Evolutionary conservation across 805 yeast species (phyloP), one percentile per base, ranked within the genome.

Genomic region (Saturnispora ahearnii): DNA sequence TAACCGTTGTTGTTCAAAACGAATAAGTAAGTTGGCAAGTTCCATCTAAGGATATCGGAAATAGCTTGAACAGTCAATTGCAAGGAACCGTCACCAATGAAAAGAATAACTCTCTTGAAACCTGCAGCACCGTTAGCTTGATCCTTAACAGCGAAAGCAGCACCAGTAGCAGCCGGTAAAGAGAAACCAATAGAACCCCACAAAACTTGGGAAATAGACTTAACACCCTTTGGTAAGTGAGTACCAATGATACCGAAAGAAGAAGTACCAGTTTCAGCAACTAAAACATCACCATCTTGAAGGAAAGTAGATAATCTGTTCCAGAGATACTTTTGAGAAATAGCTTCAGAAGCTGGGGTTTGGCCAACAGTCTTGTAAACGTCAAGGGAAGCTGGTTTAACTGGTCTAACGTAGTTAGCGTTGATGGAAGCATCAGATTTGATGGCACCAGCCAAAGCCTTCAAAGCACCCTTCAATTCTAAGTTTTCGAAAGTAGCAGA

Each of bases 171-270:
- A 44, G 86, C 79, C 64, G 87, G 87, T 52, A 80, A 77, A 46
- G 87, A 72, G 69, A 68, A 81, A 60, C 88, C 88, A 64, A 82
- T 82, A 45, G 87, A 81, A 59, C 87, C 87, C 85, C 86, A 82
- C 60, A 82, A 70, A 49, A 81, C 87, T 71, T 82, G 88, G 50
- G 87, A 80, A 53, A 82, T 81, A 65, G 86, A 87, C 55, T 74
- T 69, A 41, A 79, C 73, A 62, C 76, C 67, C 56, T 71, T 65
- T 56, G 88, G 87, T 78, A 78, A 81, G 62, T 75, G 76, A 29
- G 85, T 70, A 63, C 78, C 81, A 57, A 78, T 73, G 55, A 82
- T 77, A 70, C 88, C 88, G 60, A 82, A 82, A 48, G 85, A 82
- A 41, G 87, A 78, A 37, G 88, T 82, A 69, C 88, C 88, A 42